phyloP scores from a whole-genome alignment of 2,329 filamentous ascomycete species.

The Ophiostoma pallidulum region DNA sequence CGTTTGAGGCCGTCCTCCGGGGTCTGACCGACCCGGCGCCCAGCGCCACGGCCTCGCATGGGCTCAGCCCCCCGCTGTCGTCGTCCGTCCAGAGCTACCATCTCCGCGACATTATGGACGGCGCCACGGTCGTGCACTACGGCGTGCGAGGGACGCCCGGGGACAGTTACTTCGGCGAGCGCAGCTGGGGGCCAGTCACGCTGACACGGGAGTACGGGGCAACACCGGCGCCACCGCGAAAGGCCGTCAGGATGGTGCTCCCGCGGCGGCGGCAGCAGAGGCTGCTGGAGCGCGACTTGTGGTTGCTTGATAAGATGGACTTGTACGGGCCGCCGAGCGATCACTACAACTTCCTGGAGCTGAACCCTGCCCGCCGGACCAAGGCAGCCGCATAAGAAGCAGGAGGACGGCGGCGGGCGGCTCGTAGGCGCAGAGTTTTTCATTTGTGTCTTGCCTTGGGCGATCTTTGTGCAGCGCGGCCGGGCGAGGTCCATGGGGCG shows the following conservation, averaged over 20 bases:
- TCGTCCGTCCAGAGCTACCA: neutral
- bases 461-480: too few species aligned
- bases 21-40: neutral
- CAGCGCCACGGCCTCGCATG: neutral
- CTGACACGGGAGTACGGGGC: neutral
- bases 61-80: neutral
- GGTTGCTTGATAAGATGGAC: neutral
- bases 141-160: neutral
- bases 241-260: neutral
- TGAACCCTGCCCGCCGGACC: too few species aligned
- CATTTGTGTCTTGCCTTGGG: too few species aligned
- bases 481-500: too few species aligned
- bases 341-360: too few species aligned
- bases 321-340: too few species aligned
- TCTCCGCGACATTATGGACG: conserved; percentile 3
- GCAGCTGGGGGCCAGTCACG: neutral
- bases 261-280: neutral
- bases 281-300: too few species aligned
- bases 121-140: neutral
- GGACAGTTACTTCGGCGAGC: neutral
- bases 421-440: too few species aligned
- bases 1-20: neutral
- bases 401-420: too few species aligned
- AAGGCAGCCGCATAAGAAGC: too few species aligned
- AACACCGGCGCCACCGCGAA: neutral